Conservation (phyloP, 1,284 basidiomycete genomes). For the Fomitiporia mediterranea region DNA sequence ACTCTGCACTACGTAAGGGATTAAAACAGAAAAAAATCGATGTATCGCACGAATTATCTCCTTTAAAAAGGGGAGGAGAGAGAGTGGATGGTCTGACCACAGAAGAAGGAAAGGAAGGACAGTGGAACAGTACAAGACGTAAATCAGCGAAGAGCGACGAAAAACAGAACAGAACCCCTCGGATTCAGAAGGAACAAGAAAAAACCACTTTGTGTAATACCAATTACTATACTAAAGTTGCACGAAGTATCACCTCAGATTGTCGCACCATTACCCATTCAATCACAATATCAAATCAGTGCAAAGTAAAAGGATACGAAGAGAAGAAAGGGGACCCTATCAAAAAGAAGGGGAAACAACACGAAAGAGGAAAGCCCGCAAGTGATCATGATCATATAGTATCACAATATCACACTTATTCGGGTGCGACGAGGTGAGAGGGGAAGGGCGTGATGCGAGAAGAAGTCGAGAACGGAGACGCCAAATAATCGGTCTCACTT, state of each 20-base stretch:
- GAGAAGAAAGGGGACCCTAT: not conserved
- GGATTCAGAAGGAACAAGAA: not conserved
- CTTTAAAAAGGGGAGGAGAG: too few species aligned
- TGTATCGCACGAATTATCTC: too few species aligned
- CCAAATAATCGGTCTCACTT: not conserved
- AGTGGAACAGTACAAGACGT: not conserved
- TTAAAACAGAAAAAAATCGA: too few species aligned
- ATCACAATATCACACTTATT: too few species aligned
- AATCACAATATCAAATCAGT: too few species aligned
- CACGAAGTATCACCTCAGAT: too few species aligned
- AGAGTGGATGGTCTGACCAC: not conserved
- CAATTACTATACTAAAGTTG: not conserved
- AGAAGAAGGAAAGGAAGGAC: not conserved
- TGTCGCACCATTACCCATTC: too few species aligned
- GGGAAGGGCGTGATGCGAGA: not conserved
- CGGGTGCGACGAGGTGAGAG: not conserved
- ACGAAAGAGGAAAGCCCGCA: too few species aligned
- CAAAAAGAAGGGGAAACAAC: not conserved
- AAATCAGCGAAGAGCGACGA: not conserved
- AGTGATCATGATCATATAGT: too few species aligned
- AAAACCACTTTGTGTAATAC: not conserved
- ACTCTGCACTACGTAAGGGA: too few species aligned
- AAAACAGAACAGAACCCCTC: not conserved
- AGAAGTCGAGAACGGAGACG: not conserved
- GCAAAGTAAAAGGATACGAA: not conserved